Evolutionary conservation across 202 grass and related monocot genomes (phyloP).

Genomic region (Saccharum hybrid): DNA sequence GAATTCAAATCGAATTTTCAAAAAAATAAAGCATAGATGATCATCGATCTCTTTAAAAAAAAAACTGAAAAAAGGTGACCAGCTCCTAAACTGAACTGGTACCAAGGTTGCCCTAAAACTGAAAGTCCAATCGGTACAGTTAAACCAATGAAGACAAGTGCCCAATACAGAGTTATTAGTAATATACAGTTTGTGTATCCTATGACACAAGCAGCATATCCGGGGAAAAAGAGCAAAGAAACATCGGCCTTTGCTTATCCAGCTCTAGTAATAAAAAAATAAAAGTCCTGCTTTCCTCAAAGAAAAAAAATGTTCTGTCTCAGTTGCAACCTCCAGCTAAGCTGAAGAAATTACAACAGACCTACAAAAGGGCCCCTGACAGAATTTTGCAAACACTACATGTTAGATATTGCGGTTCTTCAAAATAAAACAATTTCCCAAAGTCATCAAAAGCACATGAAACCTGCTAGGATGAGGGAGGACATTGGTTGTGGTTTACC

Average conservation of each 20-base stretch:
- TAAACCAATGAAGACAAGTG: too few species aligned
- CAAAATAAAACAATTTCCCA: not conserved
- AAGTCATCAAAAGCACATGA: not conserved
- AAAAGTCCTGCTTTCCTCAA: not conserved
- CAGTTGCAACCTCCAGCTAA: constrained; percentile 6
- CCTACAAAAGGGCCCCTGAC: not conserved
- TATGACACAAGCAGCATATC: not conserved
- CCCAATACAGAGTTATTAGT: not conserved
- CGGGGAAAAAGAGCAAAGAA: not conserved
- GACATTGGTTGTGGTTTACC: not conserved
- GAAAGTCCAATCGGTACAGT: not conserved
- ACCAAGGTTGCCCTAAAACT: not conserved
- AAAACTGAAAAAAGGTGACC: not conserved
- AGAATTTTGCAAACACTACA: not conserved
- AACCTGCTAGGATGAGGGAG: constrained; percentile 16
- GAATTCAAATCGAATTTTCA: too few species aligned
- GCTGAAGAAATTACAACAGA: not conserved
- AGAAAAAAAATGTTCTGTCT: not conserved
- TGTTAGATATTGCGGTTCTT: constrained; percentile 30
- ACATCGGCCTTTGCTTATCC: not conserved
- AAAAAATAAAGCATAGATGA: not conserved
- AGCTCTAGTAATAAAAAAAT: not conserved
- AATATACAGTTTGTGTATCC: not conserved
- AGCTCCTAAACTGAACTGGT: too few species aligned
- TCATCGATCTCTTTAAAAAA: not conserved